These are phyloP conservation scores for Skeletonema tropicum DNA, from an alignment of 108 stramenopile genomes.

Conservation along the genomic window DNA sequence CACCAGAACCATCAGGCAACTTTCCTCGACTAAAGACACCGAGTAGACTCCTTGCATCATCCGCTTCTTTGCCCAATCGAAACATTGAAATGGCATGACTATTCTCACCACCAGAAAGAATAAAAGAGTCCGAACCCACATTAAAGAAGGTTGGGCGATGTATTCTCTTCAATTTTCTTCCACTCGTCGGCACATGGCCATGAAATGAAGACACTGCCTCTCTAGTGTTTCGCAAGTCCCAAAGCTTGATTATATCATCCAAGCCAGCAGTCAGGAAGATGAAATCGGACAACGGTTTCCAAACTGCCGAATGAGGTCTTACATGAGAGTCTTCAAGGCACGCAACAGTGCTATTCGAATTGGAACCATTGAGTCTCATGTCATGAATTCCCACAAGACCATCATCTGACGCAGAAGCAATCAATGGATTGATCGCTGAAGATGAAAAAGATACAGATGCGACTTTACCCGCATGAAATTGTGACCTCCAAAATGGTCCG, in stretches of 20 bases:
- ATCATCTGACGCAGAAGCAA: conserved; percentile 79
- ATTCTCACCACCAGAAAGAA: conserved; percentile 66
- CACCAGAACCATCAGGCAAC: conserved; percentile 62
- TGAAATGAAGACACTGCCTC: conserved; percentile 77
- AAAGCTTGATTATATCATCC: conserved; percentile 90
- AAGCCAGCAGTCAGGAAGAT: conserved; percentile 89
- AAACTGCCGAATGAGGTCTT: conserved; percentile 72
- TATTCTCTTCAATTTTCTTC: conserved; percentile 56
- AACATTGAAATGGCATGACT: conserved; percentile 65
- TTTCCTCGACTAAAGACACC: conserved; percentile 63
- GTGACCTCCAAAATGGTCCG: conserved; percentile 37
- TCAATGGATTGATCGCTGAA: conserved; percentile 19
- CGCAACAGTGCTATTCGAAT: conserved; percentile 33
- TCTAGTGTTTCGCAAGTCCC: conserved; percentile 96
- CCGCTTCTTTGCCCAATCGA: conserved; percentile 1
- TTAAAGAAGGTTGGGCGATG: conserved; percentile 65
- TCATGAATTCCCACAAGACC: conserved; percentile 69
- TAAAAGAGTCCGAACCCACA: conserved; percentile 32
- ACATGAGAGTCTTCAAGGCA: conserved; percentile 51
- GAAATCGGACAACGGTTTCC: conserved; percentile 52
- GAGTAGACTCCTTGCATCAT: conserved; percentile 14
- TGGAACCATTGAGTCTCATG: conserved; percentile 28
- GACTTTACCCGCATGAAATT: conserved; percentile 67
- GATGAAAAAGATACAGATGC: conserved; percentile 57
- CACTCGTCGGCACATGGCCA: conserved; percentile 69